Percentiles rank a stretch among this genome's conserved stretches.
These are phyloP conservation scores for Rhytidiadelphus loreus DNA, from an alignment of 225 moss, liverwort and hornwort species.

Conservation along the genomic window DNA sequence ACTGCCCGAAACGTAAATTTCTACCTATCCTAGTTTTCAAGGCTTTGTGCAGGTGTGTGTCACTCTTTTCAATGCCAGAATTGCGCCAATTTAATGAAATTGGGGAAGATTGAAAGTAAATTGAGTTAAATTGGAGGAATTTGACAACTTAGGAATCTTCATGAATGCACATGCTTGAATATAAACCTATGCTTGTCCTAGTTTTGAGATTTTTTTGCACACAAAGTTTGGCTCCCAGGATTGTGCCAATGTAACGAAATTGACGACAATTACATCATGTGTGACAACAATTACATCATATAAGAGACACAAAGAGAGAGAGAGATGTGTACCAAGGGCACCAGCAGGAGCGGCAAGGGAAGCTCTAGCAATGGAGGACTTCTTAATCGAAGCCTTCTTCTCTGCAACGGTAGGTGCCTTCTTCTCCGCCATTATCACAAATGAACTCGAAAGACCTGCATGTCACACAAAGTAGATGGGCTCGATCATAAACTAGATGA, in stretches of 20 bases:
- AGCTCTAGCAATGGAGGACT: not conserved
- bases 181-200: not conserved
- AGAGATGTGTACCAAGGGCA: not conserved
- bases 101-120: too few species aligned
- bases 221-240: not conserved
- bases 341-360: not conserved
- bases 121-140: not conserved
- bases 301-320: not conserved
- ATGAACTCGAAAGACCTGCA: not conserved
- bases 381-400: not conserved
- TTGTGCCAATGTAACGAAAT: not conserved
- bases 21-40: not conserved
- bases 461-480: not conserved
- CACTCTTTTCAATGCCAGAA: not conserved
- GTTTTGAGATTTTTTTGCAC: not conserved
- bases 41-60: not conserved
- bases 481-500: not conserved
- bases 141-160: not conserved
- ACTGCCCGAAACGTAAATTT: not conserved
- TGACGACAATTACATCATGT: not conserved
- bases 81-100: too few species aligned
- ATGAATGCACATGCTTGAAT: not conserved
- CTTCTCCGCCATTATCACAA: conserved; percentile 10
- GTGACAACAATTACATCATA: not conserved
- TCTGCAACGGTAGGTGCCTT: not conserved